These are phyloP conservation scores for Saccharum officinarum DNA, from an alignment of 176 grass and related monocot species.

Conservation along the genomic window DNA sequence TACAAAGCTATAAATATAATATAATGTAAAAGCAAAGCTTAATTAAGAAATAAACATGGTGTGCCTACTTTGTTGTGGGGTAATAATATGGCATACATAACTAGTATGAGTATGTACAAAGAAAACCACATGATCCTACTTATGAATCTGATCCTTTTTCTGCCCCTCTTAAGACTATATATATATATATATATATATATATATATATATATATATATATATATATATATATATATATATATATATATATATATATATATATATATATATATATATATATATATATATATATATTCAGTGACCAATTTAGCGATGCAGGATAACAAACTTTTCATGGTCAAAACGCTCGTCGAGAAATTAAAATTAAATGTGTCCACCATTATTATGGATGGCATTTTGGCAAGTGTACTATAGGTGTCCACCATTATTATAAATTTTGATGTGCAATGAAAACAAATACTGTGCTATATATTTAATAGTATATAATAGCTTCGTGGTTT, in stretches of 20 bases:
- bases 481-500: not conserved
- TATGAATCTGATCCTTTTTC: not conserved
- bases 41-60: too few relatives aligned
- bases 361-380: not conserved
- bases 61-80: not conserved
- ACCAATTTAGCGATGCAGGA: not conserved
- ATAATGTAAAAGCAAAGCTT: not conserved
- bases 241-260: too few relatives aligned
- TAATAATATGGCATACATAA: not conserved
- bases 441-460: slow-evolving; percentile 10
- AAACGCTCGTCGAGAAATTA: not conserved
- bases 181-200: too few relatives aligned
- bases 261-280: too few relatives aligned
- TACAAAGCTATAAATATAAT: not conserved
- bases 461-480: not conserved
- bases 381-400: not conserved
- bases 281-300: too few relatives aligned
- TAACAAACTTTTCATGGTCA: not conserved
- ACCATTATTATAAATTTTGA: not conserved
- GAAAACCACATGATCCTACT: slow-evolving; percentile 1
- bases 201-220: too few relatives aligned
- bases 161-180: not conserved
- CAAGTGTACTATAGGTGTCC: not conserved
- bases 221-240: too few relatives aligned
- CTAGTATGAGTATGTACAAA: not conserved